phyloP scores from a whole-genome alignment of 2,329 filamentous ascomycete species.

The Trichoderma sp. region DNA sequence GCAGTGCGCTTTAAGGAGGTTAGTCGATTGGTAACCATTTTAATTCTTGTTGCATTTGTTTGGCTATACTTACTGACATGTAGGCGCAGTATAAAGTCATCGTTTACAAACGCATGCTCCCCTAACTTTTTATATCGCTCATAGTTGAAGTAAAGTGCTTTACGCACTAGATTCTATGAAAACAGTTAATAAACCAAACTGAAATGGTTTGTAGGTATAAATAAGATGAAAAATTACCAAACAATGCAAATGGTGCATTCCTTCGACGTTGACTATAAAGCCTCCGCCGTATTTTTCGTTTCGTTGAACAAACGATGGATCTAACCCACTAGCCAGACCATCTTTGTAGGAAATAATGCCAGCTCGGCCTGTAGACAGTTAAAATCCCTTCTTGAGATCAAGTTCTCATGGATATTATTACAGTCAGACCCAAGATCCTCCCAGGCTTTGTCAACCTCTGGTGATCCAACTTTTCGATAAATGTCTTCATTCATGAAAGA shows the following conservation, averaged over 20 bases:
- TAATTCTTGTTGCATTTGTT: neutral
- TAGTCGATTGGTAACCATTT: neutral
- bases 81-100: slow-evolving; percentile 51
- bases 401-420: slow-evolving; percentile 28
- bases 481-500: slow-evolving; percentile 54
- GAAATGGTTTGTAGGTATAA: neutral
- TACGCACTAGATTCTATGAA: slow-evolving; percentile 54
- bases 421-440: slow-evolving; percentile 44
- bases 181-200: rapidly evolving
- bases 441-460: slow-evolving; percentile 59
- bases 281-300: slow-evolving; percentile 56
- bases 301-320: slow-evolving; percentile 54
- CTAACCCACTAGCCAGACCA: slow-evolving; percentile 51
- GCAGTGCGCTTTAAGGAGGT: slow-evolving; percentile 44
- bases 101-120: slow-evolving; percentile 54
- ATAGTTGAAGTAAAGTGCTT: slow-evolving; percentile 59
- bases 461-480: slow-evolving; percentile 49
- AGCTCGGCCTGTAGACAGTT: slow-evolving; percentile 38
- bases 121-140: slow-evolving; percentile 53
- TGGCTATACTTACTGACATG: slow-evolving; percentile 54
- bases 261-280: slow-evolving; percentile 57
- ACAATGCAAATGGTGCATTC: slow-evolving; percentile 58
- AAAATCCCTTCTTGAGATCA: neutral
- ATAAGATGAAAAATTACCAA: slow-evolving; percentile 39
- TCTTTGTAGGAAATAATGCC: slow-evolving; percentile 50